phyloP scores from a whole-genome alignment of 768 basidiomycete genomes.

The Macrocybe gigantea region DNA sequence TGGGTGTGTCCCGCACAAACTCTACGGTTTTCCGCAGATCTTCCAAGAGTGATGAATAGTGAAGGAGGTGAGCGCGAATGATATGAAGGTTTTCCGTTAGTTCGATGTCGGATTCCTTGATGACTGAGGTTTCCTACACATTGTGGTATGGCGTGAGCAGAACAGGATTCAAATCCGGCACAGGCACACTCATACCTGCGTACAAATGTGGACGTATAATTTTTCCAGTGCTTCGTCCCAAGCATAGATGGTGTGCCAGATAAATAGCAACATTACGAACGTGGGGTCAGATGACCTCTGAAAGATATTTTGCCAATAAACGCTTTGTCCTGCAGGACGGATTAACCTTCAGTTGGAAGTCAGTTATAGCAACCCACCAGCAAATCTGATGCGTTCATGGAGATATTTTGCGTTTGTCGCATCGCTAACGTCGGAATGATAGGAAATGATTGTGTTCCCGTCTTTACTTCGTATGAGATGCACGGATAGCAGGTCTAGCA shows the following conservation, averaged over 20 bases:
- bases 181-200: slow-evolving; percentile 28
- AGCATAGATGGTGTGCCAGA: slow-evolving; percentile 59
- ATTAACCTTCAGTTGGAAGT: no score
- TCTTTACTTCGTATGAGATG: slow-evolving; percentile 27
- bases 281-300: slow-evolving; percentile 44
- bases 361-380: not conserved
- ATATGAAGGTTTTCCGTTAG: slow-evolving; percentile 51
- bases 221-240: slow-evolving; percentile 57
- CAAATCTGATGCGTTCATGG: slow-evolving; percentile 6
- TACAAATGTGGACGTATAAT: slow-evolving; percentile 44
- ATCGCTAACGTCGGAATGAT: slow-evolving; percentile 7
- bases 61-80: slow-evolving; percentile 54
- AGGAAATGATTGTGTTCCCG: slow-evolving; percentile 9
- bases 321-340: slow-evolving; percentile 25
- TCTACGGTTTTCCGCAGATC: slow-evolving; percentile 47
- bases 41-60: slow-evolving; percentile 48
- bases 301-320: slow-evolving; percentile 41
- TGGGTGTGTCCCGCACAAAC: slow-evolving; percentile 43
- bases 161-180: not conserved
- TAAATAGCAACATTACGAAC: slow-evolving; percentile 43
- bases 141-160: not conserved
- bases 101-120: slow-evolving; percentile 32
- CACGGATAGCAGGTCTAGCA: slow-evolving; percentile 31
- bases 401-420: slow-evolving; percentile 9
- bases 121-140: slow-evolving; percentile 44